Base-by-base conservation (phyloP, 345 rosid species). In the Acer saccharum region DNA sequence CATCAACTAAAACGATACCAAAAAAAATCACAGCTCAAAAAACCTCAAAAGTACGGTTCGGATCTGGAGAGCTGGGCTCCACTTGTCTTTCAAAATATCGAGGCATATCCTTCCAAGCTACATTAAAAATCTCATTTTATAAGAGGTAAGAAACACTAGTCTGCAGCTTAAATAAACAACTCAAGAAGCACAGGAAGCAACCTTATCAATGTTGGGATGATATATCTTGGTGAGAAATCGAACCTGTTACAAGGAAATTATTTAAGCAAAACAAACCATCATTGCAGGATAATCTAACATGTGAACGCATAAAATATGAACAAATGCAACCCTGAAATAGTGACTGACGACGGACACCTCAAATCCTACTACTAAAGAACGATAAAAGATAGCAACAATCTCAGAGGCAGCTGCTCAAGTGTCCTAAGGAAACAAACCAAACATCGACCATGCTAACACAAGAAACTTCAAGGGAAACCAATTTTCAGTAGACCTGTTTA, bases 1-100 rank as follows among this genome's bases (percentile, higher is more conserved):
- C 39, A 35, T 4, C 0, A 35, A 35, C 39, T 35, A 4, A 35
- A 35, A 35, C 39, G 0, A 35, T 35, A 35, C 39, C 39, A 35
- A 35, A 35, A 35, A 32, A 35, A 35, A 46, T 10, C 25, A 61
- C 61, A 77, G 32, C 29, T n/a, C 69, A 66, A 21, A 39, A 62
- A 90, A 96, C 99, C 99, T 96, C 89, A 96, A 79, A 81, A 96
- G 95, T 72, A 96, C 99, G 18, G 99, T 96, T 74, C 99, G 88
- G 65, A 96, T 96, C 88, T 96, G 99, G 61, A 96, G 90, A 76
- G 99, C 99, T 58, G 99, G 99, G 83, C 99, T 96, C 99, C 99
- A 96, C 76, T 96, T 96, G 86, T 96, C 99, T 76, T 96, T 96
- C 85, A 96, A 87, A 82, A 96, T 96, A 85, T 96, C 99, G 43